A percentile compares a stretch with the other conserved stretches of the same genome.
phyloP scores from a whole-genome alignment of 495 filamentous ascomycete species.

The Penicillium steckii region DNA sequence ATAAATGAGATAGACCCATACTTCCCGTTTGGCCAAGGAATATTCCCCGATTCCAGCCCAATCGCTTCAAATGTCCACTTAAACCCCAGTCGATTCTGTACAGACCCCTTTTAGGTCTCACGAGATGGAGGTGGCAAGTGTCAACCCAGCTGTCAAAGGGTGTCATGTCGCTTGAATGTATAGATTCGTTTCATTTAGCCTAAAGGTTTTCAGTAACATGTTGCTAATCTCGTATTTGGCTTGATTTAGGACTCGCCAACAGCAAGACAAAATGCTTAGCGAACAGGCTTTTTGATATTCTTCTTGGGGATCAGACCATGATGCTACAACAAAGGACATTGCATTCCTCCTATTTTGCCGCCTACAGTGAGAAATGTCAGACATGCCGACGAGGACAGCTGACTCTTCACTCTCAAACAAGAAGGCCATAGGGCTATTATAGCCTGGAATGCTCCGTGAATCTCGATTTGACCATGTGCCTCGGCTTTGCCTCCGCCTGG shows the following conservation, averaged over 20 bases:
- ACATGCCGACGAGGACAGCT: not conserved
- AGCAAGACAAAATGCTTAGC: not conserved
- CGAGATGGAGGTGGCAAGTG: not conserved
- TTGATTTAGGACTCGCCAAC: no score
- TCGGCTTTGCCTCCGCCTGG: not conserved
- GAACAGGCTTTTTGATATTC: not conserved
- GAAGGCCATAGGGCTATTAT: not conserved
- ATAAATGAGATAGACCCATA: not conserved
- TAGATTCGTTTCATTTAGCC: not conserved
- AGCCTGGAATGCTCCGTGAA: not conserved
- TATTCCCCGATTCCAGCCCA: not conserved
- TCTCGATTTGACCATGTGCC: not conserved
- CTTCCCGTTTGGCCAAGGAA: not conserved
- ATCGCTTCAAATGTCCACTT: slow-evolving; percentile 1
- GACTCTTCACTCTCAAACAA: not conserved
- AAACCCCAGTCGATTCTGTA: not conserved
- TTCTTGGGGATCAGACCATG: not conserved
- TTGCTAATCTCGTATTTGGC: not conserved
- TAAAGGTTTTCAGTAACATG: not conserved
- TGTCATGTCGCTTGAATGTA: not conserved
- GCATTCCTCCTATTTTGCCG: slow-evolving; percentile 19
- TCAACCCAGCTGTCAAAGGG: not conserved
- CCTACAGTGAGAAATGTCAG: not conserved
- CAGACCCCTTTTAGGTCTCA: not conserved
- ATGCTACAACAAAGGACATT: not conserved